A percentile compares a stretch with the other conserved stretches of the same genome.
Evolutionary conservation across 768 basidiomycete species (phyloP).

Genomic region (Amanita thiersii): DNA sequence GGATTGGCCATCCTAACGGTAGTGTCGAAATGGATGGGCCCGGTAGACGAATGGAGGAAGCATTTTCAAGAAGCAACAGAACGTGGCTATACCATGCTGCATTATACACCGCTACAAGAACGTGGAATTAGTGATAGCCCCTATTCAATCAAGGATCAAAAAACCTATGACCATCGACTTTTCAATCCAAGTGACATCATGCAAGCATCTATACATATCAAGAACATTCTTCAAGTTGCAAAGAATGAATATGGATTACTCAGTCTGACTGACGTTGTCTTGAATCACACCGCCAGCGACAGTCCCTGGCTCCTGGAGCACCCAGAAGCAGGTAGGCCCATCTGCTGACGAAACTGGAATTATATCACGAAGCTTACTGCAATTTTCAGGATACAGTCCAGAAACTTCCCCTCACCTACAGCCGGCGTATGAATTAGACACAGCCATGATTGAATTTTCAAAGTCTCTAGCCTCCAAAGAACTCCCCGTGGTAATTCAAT

Average conservation of each 20-base stretch:
- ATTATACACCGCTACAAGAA: slow-evolving; percentile 93
- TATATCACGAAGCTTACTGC: background rate
- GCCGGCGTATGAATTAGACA: slow-evolving; percentile 89
- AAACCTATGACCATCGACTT: slow-evolving; percentile 71
- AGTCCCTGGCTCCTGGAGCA: slow-evolving; percentile 88
- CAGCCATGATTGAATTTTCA: slow-evolving; percentile 79
- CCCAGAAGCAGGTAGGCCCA: slow-evolving; percentile 82
- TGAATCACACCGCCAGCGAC: slow-evolving; percentile 96
- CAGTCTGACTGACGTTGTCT: slow-evolving; percentile 89
- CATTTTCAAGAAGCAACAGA: slow-evolving; percentile 80
- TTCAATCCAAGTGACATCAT: slow-evolving; percentile 39
- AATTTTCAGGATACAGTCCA: slow-evolving; percentile 70
- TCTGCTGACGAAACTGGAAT: slow-evolving; percentile 14
- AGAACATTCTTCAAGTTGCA: slow-evolving; percentile 59
- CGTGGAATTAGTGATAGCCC: slow-evolving; percentile 86
- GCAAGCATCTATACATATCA: slow-evolving; percentile 48
- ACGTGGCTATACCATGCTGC: slow-evolving; percentile 96
- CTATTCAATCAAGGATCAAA: slow-evolving; percentile 88
- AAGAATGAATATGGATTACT: slow-evolving; percentile 83
- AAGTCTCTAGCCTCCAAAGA: slow-evolving; percentile 50
- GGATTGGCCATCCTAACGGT: slow-evolving; percentile 84
- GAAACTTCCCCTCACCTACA: slow-evolving; percentile 86
- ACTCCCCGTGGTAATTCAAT: slow-evolving; percentile 64
- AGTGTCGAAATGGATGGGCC: slow-evolving; percentile 98
- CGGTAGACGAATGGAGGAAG: slow-evolving; percentile 63